phyloP scores from a whole-genome alignment of 176 grass and related monocot species.

The Saccharum spontaneum region DNA sequence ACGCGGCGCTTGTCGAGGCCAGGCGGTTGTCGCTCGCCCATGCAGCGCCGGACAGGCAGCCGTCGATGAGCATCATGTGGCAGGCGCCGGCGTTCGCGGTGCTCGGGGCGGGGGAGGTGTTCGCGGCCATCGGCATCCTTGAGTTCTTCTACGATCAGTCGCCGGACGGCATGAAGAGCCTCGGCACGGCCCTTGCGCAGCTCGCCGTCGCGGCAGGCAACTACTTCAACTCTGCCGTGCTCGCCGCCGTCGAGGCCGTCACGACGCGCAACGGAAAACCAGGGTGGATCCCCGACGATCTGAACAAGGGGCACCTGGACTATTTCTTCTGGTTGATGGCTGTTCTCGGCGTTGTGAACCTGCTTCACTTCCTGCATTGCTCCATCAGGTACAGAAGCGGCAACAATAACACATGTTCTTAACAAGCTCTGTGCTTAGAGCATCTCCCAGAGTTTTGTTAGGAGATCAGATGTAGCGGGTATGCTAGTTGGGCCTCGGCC shows the following conservation, averaged over 20 bases:
- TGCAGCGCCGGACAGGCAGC: not conserved
- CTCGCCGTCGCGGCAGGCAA: conserved; percentile 14
- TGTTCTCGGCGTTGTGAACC: too few relatives aligned
- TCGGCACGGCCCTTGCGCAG: not conserved
- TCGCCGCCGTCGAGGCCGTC: not conserved
- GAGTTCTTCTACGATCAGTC: conserved; percentile 48
- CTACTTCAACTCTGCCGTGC: conserved; percentile 36
- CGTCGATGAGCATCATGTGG: conserved; percentile 41
- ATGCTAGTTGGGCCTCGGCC: too few relatives aligned
- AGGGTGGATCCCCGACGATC: conserved; percentile 9
- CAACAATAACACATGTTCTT: not conserved
- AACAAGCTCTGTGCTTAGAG: not conserved
- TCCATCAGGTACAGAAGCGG: not conserved
- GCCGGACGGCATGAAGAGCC: not conserved
- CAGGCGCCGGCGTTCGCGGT: conserved; percentile 41
- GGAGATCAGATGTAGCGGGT: too few relatives aligned
- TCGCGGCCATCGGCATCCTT: conserved; percentile 31
- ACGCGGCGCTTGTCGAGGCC: conserved; percentile 20
- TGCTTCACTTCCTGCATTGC: not conserved
- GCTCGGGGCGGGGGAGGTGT: conserved; percentile 33
- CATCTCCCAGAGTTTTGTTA: too few relatives aligned
- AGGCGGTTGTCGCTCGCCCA: conserved; percentile 8
- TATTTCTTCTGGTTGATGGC: too few relatives aligned
- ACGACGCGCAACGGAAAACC: not conserved
- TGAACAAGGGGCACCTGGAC: too few relatives aligned